phyloP scores from a whole-genome alignment of 176 grass and related monocot species.

The Alopecurus myosuroides region DNA sequence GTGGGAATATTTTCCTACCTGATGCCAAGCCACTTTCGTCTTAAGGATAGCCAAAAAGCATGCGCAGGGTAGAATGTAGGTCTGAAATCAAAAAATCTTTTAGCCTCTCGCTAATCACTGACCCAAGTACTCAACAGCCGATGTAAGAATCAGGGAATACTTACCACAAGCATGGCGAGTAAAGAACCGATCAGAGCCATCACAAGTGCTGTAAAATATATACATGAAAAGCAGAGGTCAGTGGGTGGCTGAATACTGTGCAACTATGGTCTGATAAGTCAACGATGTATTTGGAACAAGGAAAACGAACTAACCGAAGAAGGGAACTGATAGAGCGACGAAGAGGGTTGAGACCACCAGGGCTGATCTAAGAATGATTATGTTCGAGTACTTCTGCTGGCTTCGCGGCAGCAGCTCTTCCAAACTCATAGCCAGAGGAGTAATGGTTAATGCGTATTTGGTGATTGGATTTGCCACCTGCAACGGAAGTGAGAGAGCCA shows the following conservation, averaged over 20 bases:
- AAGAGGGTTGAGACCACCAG: constrained; percentile 69
- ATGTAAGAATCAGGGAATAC: background rate
- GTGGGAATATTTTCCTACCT: constrained; percentile 41
- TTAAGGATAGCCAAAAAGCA: constrained; percentile 84
- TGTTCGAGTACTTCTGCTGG: constrained; percentile 57
- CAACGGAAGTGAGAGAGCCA: constrained; percentile 8
- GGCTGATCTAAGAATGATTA: constrained; percentile 72
- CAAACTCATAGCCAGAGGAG: constrained; percentile 79
- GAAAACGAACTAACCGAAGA: constrained; percentile 61
- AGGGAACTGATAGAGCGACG: constrained; percentile 79
- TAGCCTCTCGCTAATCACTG: background rate
- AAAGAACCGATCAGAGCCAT: constrained; percentile 96
- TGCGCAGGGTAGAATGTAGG: constrained; percentile 73
- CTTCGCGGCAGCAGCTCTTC: constrained; percentile 76
- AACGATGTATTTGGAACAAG: background rate
- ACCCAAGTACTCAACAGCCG: background rate
- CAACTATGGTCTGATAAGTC: background rate
- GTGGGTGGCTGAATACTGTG: background rate
- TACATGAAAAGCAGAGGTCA: background rate
- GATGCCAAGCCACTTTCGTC: constrained; percentile 56
- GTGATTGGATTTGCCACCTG: constrained; percentile 97
- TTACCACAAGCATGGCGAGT: constrained; percentile 94
- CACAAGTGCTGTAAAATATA: constrained; percentile 60
- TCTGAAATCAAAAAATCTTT: constrained; percentile 37
- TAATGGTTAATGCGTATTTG: constrained; percentile 94